phyloP scores from a whole-genome alignment of 495 filamentous ascomycete genomes.

The Parathielavia appendiculata region DNA sequence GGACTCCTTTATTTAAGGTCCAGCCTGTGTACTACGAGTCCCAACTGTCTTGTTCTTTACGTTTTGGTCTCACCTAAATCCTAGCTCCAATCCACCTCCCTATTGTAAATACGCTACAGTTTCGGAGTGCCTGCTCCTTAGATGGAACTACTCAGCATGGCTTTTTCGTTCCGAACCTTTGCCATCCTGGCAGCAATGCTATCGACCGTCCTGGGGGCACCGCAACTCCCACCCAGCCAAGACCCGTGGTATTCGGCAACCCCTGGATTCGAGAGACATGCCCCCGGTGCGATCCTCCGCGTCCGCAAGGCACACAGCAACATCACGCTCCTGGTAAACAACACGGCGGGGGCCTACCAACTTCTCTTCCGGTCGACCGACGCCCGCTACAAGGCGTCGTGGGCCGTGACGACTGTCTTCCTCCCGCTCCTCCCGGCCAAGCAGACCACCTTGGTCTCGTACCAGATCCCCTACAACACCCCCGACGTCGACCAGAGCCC shows the following conservation, averaged over 20 bases:
- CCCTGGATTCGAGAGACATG: conserved; percentile 36
- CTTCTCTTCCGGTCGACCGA: conserved; percentile 51
- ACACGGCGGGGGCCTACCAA: conserved; percentile 34
- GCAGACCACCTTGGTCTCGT: conserved; percentile 17
- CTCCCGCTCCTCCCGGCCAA: conserved; percentile 29
- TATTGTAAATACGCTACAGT: no score
- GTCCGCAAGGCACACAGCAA: conserved; percentile 8
- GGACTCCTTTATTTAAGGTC: no score
- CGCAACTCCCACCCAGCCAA: background rate
- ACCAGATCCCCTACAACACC: conserved; percentile 29
- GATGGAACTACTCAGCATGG: no score
- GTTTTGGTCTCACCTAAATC: no score
- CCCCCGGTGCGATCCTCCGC: conserved; percentile 22
- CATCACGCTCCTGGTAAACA: background rate
- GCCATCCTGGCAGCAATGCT: no score
- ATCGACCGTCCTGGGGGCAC: no score
- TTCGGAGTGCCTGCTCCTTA: no score
- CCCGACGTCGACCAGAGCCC: conserved; percentile 24
- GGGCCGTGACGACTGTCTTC: conserved; percentile 48
- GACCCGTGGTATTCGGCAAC: conserved; percentile 49
- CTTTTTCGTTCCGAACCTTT: no score
- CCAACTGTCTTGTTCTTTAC: no score
- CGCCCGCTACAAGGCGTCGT: conserved; percentile 38
- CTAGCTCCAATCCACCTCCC: no score
- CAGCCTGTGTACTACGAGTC: no score